phyloP scores from a whole-genome alignment of 306 rosid species.

The Argentina anserina region DNA sequence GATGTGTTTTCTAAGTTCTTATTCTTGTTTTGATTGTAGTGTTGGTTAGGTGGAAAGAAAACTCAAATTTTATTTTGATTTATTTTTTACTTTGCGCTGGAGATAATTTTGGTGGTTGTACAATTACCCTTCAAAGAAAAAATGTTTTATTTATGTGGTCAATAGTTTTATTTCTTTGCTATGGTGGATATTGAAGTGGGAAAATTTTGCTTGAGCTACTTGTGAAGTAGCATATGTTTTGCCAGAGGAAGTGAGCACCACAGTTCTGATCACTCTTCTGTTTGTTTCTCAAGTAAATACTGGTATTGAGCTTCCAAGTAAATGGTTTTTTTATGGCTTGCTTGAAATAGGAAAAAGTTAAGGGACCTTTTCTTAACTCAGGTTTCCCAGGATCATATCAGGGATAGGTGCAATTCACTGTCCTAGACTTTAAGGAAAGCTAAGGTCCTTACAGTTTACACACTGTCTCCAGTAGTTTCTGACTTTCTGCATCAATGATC shows the following conservation, averaged over 20 bases:
- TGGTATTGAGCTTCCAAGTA: not conserved
- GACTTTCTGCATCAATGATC: not conserved
- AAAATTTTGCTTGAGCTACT: not conserved
- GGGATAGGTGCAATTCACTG: constrained; percentile 6
- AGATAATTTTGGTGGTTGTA: not conserved
- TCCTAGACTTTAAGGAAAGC: not conserved
- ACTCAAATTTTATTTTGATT: not conserved
- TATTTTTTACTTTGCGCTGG: not conserved
- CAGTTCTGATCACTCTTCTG: not conserved
- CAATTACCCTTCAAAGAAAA: no score
- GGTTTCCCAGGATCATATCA: not conserved
- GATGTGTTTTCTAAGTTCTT: not conserved
- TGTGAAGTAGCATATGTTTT: not conserved
- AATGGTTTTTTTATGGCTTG: not conserved
- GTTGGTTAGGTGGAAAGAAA: not conserved
- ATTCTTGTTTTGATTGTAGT: not conserved
- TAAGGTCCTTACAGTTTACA: not conserved
- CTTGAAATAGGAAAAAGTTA: not conserved
- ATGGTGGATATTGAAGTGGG: not conserved
- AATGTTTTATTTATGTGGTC: not conserved
- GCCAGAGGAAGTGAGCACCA: not conserved
- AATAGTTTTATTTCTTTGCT: not conserved
- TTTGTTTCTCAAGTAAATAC: not conserved
- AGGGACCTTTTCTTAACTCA: not conserved
- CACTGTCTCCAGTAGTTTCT: not conserved